phyloP scores from a whole-genome alignment of 2,329 filamentous ascomycete species.

The Colletotrichum godetiae region DNA sequence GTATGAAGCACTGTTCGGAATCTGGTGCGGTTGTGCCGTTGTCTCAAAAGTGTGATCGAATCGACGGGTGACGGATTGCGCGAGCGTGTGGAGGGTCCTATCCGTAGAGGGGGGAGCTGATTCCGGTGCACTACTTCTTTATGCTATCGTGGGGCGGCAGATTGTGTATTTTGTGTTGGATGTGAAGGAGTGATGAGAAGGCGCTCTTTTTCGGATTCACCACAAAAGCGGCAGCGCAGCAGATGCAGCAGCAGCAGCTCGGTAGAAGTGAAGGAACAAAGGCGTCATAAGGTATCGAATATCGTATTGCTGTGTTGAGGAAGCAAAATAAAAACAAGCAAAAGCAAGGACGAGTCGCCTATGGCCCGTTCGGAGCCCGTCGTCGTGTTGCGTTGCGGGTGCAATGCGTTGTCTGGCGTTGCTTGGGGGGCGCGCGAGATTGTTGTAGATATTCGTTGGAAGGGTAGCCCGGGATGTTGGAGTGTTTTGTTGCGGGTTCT shows the following conservation, averaged over 20 bases:
- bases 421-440: constrained; percentile 24
- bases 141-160: constrained; percentile 1
- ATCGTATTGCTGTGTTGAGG: background rate
- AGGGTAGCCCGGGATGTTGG: constrained; percentile 23
- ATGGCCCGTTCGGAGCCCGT: constrained; percentile 12
- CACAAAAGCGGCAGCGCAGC: constrained; percentile 15
- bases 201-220: background rate
- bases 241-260: constrained; percentile 25
- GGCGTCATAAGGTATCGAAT: constrained; percentile 11
- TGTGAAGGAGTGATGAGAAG: background rate
- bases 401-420: constrained; percentile 30
- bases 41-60: constrained; percentile 28
- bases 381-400: constrained; percentile 14
- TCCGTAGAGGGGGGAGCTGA: constrained; percentile 6
- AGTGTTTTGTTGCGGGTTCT: constrained; percentile 32
- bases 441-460: constrained; percentile 24
- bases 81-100: constrained; percentile 21
- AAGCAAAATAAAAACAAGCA: background rate
- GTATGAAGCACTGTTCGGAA: constrained; percentile 27
- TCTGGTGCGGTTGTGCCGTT: constrained; percentile 23
- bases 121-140: constrained; percentile 31
- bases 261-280: background rate
- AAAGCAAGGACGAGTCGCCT: constrained; percentile 7
- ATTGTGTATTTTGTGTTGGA: constrained; percentile 4
- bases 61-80: constrained; percentile 15